These are phyloP conservation scores for Coniochaeta sp. DNA, from an alignment of 2,329 filamentous ascomycete species.

Conservation along the genomic window DNA sequence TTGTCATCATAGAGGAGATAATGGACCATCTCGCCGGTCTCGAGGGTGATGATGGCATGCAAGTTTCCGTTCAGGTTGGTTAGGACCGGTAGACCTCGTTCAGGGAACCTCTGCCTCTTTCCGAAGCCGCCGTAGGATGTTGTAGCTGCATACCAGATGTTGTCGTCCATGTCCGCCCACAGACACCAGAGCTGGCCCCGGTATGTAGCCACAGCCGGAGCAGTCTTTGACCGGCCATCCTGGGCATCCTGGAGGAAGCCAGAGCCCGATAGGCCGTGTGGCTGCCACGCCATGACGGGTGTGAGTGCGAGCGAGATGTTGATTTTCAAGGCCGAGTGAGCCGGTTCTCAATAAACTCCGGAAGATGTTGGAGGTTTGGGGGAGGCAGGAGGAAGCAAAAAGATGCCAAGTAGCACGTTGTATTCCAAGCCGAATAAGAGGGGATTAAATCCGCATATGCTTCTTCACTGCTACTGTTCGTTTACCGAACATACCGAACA, in stretches of 20 bases:
- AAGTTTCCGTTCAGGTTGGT: constrained; percentile 25
- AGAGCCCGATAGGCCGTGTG: constrained; percentile 19
- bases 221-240: constrained; percentile 21
- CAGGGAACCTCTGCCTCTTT: constrained; percentile 18
- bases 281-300: constrained; percentile 19
- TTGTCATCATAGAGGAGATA: constrained; percentile 24
- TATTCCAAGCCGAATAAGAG: no score
- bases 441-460: no score
- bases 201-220: constrained; percentile 25
- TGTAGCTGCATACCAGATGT: constrained; percentile 24
- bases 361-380: no score
- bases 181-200: constrained; percentile 28
- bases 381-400: no score
- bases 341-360: no score
- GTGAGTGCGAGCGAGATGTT: not conserved
- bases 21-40: constrained; percentile 21
- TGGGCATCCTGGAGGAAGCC: constrained; percentile 18
- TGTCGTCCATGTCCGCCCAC: constrained; percentile 21
- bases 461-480: no score
- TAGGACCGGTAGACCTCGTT: constrained; percentile 23
- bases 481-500: no score
- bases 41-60: constrained; percentile 22
- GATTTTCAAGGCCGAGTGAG: no score
- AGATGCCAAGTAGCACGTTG: no score
- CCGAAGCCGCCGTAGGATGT: constrained; percentile 19